A percentile compares a stretch with the other conserved stretches of the same genome.
Evolutionary conservation across 2,329 filamentous ascomycete genomes (phyloP).

Genomic region (Pseudogymnoascus sp.): DNA sequence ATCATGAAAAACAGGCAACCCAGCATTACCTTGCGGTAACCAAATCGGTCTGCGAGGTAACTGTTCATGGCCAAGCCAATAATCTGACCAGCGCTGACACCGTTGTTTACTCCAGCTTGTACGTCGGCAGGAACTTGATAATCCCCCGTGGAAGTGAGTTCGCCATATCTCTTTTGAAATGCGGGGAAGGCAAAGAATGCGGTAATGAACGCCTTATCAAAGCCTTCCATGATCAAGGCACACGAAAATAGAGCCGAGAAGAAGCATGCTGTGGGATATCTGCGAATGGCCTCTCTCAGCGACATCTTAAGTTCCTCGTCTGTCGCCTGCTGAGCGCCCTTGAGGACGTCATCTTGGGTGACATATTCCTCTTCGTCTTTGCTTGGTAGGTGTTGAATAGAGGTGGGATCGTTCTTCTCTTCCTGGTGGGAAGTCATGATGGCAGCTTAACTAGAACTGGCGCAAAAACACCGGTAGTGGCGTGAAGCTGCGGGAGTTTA

Average conservation of each 20-base stretch:
- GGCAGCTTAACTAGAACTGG: not conserved
- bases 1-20: slow-evolving; percentile 27
- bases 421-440: slow-evolving; percentile 1
- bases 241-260: slow-evolving; percentile 30
- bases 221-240: slow-evolving; percentile 33
- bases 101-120: slow-evolving; percentile 28
- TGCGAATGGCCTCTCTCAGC: slow-evolving; percentile 19
- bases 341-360: slow-evolving; percentile 8
- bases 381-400: not conserved
- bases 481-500: not conserved
- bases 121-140: slow-evolving; percentile 28
- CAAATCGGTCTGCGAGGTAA: slow-evolving; percentile 18
- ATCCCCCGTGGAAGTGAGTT: slow-evolving; percentile 12
- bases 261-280: slow-evolving; percentile 22
- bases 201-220: slow-evolving; percentile 29
- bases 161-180: slow-evolving; percentile 18
- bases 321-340: slow-evolving; percentile 21
- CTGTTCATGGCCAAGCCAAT: slow-evolving; percentile 20
- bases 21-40: slow-evolving; percentile 20
- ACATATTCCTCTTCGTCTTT: slow-evolving; percentile 11
- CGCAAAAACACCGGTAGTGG: not conserved
- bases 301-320: slow-evolving; percentile 19
- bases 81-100: slow-evolving; percentile 18
- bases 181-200: slow-evolving; percentile 27
- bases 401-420: not conserved